Evolutionary conservation across 2,329 filamentous ascomycete species (phyloP), one percentile per base, ranked within the genome.

Genomic region (Exophiala phaeomuriformis): DNA sequence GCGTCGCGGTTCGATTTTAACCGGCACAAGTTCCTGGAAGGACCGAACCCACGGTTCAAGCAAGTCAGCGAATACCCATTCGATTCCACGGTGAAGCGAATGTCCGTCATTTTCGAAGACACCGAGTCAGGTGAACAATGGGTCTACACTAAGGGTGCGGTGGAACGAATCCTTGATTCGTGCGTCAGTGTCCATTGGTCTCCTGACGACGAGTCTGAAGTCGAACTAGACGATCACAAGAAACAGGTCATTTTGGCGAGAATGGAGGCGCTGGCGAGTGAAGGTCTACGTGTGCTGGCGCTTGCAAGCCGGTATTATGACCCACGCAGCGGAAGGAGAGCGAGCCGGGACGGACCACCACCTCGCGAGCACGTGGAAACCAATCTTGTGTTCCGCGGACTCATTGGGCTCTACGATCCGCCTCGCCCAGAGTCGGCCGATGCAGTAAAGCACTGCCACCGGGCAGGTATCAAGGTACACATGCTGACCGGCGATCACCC

Each of bases 61-160:
- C 71, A 78, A 59, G 62, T 82, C n/a, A 75, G 76, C 0, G 82
- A 85, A 61, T 83, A 81, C 54, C 79, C 82, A 0, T 85, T 85
- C 63, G 81, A 85, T 62, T 82, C 78, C 28, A 75, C 76, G 43
- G 77, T 84, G 61, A 85, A 85, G 67, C 77, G 79, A 47, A 85
- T 85, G 82, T 81, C 81, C 30, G 81, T 84, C 28, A 74, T 84
- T 46, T 84, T 81, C 67, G 63, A 64, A 6, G 66, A 65, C 4
- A 44, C 57, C 3, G 52, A 57, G 5, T 51, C 61, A 1, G 52
- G 65, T 43, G 53, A 70, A 6, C 66, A 64, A n/a, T 60, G 73
- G 29, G 70, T 80, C 3, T 83, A 80, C 64, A 79, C 78, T 44
- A 84, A 84, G 63, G 81, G 81, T 33, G 81, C 81, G 4, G 80